Conservation (phyloP, 768 basidiomycete genomes). For the Amanita polypyramis region DNA sequence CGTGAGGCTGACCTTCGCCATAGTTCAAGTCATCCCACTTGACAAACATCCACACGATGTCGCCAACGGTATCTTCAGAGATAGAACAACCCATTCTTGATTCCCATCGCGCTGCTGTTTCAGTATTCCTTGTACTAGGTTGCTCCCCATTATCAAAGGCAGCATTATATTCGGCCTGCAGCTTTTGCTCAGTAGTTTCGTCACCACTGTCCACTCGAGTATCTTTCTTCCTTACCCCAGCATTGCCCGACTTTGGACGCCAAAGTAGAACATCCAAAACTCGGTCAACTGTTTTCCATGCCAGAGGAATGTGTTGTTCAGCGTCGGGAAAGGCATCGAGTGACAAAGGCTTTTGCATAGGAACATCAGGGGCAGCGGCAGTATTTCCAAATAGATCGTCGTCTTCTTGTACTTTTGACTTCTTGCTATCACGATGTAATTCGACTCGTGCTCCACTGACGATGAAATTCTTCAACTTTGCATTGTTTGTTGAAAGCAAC, state of each 20-base stretch:
- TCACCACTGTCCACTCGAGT: slow-evolving; percentile 17
- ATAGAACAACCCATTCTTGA: slow-evolving; percentile 29
- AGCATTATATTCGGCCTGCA: slow-evolving; percentile 22
- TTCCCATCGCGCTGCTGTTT: slow-evolving; percentile 60
- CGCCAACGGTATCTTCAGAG: slow-evolving; percentile 36
- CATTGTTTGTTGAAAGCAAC: slow-evolving; percentile 57
- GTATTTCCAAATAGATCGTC: slow-evolving; percentile 31
- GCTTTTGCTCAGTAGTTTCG: slow-evolving; percentile 10
- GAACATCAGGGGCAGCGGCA: slow-evolving; percentile 22
- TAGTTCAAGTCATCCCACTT: slow-evolving; percentile 96
- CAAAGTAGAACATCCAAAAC: slow-evolving; percentile 73
- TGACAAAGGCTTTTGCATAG: slow-evolving; percentile 15
- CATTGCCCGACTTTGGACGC: slow-evolving; percentile 24
- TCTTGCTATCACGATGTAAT: slow-evolving; percentile 40
- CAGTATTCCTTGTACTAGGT: slow-evolving; percentile 41
- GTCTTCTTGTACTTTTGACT: slow-evolving; percentile 23
- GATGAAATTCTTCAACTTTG: slow-evolving; percentile 73
- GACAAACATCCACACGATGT: slow-evolving; percentile 73
- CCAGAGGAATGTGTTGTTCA: slow-evolving; percentile 56
- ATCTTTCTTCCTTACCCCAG: slow-evolving; percentile 14
- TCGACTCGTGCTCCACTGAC: slow-evolving; percentile 55
- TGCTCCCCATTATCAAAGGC: slow-evolving; percentile 54
- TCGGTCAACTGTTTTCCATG: slow-evolving; percentile 91
- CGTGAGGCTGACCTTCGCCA: slow-evolving; percentile 59
- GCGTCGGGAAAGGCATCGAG: slow-evolving; percentile 53